phyloP scores from a whole-genome alignment of 1,139 yeast species.

The Saccharomyces hybrid region DNA sequence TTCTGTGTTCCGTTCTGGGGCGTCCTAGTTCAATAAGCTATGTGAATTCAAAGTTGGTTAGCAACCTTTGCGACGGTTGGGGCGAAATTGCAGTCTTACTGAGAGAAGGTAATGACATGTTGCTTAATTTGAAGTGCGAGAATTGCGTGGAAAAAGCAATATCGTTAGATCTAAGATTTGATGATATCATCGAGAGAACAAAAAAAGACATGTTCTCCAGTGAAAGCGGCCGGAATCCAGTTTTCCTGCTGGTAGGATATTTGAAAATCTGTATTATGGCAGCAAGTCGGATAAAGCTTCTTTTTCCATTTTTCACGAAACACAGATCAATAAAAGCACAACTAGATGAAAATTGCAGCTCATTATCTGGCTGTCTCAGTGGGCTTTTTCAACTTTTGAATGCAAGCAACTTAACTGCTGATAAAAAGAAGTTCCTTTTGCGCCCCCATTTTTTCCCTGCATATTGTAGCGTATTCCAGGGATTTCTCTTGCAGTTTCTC shows the following conservation, averaged over 20 bases:
- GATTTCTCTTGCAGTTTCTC: not conserved
- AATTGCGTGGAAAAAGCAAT: not conserved
- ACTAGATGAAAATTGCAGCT: constrained; percentile 9
- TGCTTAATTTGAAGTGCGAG: not conserved
- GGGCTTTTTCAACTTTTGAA: constrained; percentile 4
- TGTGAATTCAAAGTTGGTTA: not conserved
- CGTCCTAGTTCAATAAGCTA: constrained; percentile 9
- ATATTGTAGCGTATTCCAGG: not conserved
- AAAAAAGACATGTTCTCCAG: not conserved
- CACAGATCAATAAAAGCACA: constrained; percentile 6
- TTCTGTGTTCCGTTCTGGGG: constrained; percentile 9
- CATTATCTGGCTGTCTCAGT: constrained; percentile 3
- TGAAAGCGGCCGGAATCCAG: not conserved
- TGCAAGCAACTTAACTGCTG: not conserved
- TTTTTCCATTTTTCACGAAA: constrained; percentile 7
- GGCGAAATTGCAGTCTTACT: not conserved
- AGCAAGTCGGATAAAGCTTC: constrained; percentile 7
- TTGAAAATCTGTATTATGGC: constrained; percentile 8
- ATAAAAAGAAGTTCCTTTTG: not conserved
- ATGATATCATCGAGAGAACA: not conserved
- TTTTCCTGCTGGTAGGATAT: constrained; percentile 2
- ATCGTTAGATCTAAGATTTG: not conserved
- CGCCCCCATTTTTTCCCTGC: not conserved
- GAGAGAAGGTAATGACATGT: not conserved
- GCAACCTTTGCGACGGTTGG: not conserved